phyloP scores from a whole-genome alignment of 768 basidiomycete species.

The Termitomyces titanicus region DNA sequence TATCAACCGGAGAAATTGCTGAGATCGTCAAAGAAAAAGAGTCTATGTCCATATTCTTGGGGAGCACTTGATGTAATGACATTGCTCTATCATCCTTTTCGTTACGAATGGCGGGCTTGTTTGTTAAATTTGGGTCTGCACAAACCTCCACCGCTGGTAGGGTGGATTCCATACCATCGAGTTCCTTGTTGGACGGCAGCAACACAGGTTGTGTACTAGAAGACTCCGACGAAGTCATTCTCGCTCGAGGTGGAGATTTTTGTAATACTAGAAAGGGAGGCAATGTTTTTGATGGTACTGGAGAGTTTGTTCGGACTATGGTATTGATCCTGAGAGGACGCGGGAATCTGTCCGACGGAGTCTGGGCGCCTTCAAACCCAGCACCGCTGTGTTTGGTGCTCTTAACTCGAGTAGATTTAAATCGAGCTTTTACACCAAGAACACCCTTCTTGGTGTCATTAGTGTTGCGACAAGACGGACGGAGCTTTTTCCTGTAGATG shows the following conservation, averaged over 20 bases:
- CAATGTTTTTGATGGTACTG: background rate
- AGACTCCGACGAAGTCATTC: background rate
- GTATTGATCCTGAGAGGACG: background rate
- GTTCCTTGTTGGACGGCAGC: background rate
- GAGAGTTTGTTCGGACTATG: background rate
- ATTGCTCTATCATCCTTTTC: background rate
- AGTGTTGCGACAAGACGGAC: background rate
- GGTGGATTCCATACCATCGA: background rate
- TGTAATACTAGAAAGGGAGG: background rate
- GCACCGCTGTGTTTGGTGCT: background rate
- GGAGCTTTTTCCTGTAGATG: background rate
- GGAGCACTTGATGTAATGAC: background rate
- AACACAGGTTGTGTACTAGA: background rate
- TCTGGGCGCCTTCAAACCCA: background rate
- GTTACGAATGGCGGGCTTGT: background rate
- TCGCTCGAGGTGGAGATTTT: background rate
- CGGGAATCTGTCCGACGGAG: background rate
- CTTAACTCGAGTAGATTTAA: background rate
- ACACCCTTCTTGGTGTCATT: background rate
- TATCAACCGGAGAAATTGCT: background rate
- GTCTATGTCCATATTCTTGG: background rate
- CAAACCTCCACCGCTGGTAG: background rate
- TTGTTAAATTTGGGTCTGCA: background rate
- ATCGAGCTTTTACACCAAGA: background rate
- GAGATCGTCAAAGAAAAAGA: background rate